Base-by-base conservation (phyloP, 441 rosid species). In the Metrosideros polymorpha region DNA sequence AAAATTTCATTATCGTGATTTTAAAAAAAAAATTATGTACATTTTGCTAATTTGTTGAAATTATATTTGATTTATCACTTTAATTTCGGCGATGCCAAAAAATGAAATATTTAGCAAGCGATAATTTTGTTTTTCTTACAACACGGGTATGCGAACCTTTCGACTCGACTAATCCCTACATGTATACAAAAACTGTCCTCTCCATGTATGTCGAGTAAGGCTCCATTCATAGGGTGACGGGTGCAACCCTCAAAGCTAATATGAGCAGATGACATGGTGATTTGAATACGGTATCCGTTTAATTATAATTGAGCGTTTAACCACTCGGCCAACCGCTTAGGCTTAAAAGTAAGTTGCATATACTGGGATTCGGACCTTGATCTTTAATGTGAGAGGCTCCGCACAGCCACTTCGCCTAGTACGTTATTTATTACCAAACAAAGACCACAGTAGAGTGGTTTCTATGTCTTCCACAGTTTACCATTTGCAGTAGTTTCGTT, bases 181-280 rank as follows among this genome's bases (percentile, higher is more conserved):
- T 2, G 9, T 35, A 19, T 22, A 35, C 13, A 7, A n/a, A 71
- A 10, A 39, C 7, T 6, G 14, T 35, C 39, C 9, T 2, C 12
- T 15, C 30, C 71, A 57, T 4, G 12, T 61, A 30, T 1, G 42
- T 32, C 25, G 42, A 63, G 76, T 63, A 63, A 5, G 43, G 15
- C 9, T 39, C 47, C 13, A 35, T 35, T 9, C n/a, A 22, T 1
- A 1, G 5, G 15, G 9, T 6, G 2, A 12, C 9, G 0, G 5
- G 39, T 10, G 47, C 5, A 47, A 8, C 39, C n/a, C 12, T 2
- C 0, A 1, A 66, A 24, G 5, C 27, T 35, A 22, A 3, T 24
- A 66, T 12, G 14, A 35, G 2, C 22, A 15, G 14, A 1, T 1
- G 4, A 66, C 12, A 12, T 15, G 3, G 3, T 19, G n/a, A 35